phyloP scores from a whole-genome alignment of 2,329 filamentous ascomycete genomes.

The Dothiorella sarmentorum region DNA sequence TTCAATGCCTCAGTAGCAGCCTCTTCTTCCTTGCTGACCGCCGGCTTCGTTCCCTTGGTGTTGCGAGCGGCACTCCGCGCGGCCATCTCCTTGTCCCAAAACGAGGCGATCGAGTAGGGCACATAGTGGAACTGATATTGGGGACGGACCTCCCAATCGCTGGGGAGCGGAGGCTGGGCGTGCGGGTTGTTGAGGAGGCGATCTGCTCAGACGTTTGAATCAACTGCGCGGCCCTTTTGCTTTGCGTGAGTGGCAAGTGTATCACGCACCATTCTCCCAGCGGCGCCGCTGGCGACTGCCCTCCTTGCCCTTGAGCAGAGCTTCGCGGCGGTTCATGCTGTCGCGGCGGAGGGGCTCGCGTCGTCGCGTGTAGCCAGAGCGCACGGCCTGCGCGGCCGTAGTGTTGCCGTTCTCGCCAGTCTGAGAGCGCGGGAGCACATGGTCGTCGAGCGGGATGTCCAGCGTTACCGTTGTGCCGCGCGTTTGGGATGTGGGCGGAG shows the following conservation, averaged over 20 bases:
- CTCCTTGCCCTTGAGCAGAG: constrained; percentile 82
- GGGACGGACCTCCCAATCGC: constrained; percentile 78
- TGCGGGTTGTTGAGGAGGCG: constrained; percentile 83
- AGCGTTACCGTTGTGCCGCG: constrained; percentile 62
- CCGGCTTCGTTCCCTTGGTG: constrained; percentile 33
- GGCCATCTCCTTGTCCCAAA: constrained; percentile 66
- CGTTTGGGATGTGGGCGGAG: constrained; percentile 25
- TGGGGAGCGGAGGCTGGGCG: constrained; percentile 73
- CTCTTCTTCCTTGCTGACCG: constrained; percentile 40
- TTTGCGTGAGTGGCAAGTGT: neutral
- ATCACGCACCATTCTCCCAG: constrained; percentile 81
- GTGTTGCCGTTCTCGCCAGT: constrained; percentile 28
- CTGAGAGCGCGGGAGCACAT: constrained; percentile 30
- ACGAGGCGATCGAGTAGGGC: constrained; percentile 83
- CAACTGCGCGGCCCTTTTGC: neutral
- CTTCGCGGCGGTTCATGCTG: constrained; percentile 66
- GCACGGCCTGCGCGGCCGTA: constrained; percentile 45
- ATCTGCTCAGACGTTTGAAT: constrained; percentile 51
- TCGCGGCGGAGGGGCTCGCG: constrained; percentile 57
- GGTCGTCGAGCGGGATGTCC: constrained; percentile 71
- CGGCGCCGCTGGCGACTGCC: constrained; percentile 79
- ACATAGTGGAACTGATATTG: constrained; percentile 75
- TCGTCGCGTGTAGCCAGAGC: constrained; percentile 47
- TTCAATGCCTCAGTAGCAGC: constrained; percentile 62
- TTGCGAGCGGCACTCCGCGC: constrained; percentile 45